Conservation (phyloP, 495 filamentous ascomycete species). For the Lasiosphaeria miniovina region DNA sequence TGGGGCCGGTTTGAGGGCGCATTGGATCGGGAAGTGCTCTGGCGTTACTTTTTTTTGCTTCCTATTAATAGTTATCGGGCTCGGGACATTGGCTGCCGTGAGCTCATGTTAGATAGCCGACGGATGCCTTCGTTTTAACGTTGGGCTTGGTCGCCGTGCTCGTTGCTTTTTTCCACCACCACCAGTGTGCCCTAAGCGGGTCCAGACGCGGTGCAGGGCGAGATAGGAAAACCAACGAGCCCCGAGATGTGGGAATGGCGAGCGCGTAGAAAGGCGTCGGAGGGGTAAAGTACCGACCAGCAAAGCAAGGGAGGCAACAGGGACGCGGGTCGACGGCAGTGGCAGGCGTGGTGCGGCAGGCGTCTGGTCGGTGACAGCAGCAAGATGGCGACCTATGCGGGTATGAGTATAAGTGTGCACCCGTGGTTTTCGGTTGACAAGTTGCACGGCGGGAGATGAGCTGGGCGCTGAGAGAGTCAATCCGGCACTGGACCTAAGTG, state of each 20-base stretch:
- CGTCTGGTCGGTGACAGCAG: neutral
- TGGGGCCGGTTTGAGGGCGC: neutral
- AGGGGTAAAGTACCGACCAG: neutral
- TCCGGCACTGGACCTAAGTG: too few relatives aligned
- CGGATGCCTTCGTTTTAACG: neutral
- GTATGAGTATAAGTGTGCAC: neutral
- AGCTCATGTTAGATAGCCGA: neutral
- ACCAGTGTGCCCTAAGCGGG: neutral
- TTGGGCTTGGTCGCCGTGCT: too few relatives aligned
- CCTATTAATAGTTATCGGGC: neutral
- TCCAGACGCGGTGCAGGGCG: neutral
- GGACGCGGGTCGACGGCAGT: neutral
- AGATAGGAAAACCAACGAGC: too few relatives aligned
- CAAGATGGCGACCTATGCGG: neutral
- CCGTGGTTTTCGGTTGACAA: too few relatives aligned
- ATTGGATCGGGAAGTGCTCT: conserved; percentile 2
- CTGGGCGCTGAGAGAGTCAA: too few relatives aligned
- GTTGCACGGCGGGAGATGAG: too few relatives aligned
- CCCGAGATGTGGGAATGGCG: too few relatives aligned
- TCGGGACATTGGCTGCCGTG: neutral
- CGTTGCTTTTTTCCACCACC: conserved; percentile 1
- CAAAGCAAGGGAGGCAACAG: neutral
- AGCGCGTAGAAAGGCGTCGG: neutral
- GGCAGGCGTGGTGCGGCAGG: neutral
- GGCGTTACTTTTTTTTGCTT: neutral